Conservation (phyloP, 2,329 filamentous ascomycete genomes). For the Stagonosporopsis cucurbitacearum region DNA sequence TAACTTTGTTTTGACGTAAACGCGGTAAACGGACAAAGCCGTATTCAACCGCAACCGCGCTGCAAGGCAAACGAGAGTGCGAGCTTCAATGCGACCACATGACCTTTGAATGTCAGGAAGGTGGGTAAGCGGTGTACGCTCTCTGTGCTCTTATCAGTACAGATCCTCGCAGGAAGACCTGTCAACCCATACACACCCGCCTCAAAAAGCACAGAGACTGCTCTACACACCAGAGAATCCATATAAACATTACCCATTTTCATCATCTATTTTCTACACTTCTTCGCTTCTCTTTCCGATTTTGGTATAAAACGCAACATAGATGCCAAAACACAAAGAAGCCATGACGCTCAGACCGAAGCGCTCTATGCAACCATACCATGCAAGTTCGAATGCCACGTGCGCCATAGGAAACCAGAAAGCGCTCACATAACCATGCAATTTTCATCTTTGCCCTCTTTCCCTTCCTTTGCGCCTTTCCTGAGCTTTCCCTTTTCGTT, state of each 20-base stretch:
- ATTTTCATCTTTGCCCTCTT: constrained; percentile 47
- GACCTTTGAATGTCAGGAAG: background rate
- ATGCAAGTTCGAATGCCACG: constrained; percentile 19
- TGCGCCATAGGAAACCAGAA: background rate
- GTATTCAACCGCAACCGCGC: constrained; percentile 16
- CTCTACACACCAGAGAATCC: no score
- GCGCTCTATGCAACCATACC: constrained; percentile 31
- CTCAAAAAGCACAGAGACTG: background rate
- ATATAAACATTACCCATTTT: constrained; percentile 7
- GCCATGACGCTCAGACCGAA: constrained; percentile 24
- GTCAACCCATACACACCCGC: background rate
- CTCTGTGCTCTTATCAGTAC: background rate
- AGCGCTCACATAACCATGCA: constrained; percentile 46
- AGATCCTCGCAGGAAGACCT: background rate
- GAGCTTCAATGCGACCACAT: background rate
- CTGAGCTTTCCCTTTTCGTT: constrained; percentile 42
- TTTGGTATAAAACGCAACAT: constrained; percentile 23
- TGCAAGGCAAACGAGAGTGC: background rate
- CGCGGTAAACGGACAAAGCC: constrained; percentile 19
- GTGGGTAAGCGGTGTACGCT: background rate
- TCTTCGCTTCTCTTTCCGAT: constrained; percentile 5
- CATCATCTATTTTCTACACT: constrained; percentile 5
- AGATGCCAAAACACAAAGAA: constrained; percentile 13
- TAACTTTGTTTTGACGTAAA: constrained; percentile 25
- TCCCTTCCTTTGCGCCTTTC: constrained; percentile 29